These are phyloP conservation scores for Mortierella antarctica DNA, from an alignment of 192 early-diverging fungal genomes.

Conservation along the genomic window DNA sequence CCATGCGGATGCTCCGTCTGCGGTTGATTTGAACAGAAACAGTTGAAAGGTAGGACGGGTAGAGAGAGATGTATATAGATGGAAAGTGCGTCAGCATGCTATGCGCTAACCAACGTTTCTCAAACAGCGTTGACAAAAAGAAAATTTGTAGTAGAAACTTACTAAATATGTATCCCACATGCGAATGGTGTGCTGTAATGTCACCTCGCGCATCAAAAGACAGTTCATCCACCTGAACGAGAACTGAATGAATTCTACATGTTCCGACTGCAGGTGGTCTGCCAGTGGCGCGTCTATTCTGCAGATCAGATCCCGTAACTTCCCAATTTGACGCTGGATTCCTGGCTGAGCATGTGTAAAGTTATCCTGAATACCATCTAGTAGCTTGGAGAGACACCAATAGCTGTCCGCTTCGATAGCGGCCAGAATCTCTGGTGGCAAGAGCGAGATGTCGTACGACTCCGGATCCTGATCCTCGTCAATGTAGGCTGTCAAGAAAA, in stretches of 20 bases:
- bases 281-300: constrained; percentile 92
- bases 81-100: background rate
- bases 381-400: constrained; percentile 95
- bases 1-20: constrained; percentile 88
- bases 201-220: constrained; percentile 95
- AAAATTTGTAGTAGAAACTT: background rate
- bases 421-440: constrained; percentile 65
- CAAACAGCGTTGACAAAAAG: constrained; percentile 4
- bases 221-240: constrained; percentile 99
- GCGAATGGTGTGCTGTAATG: constrained; percentile 86
- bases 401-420: constrained; percentile 95
- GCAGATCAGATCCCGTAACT: constrained; percentile 90
- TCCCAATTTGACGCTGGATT: constrained; percentile 90
- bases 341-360: constrained; percentile 98
- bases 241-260: constrained; percentile 98
- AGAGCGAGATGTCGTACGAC: constrained; percentile 59
- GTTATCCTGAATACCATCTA: constrained; percentile 99
- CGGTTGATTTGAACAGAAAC: background rate
- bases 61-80: background rate
- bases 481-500: constrained; percentile 83
- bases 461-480: constrained; percentile 68
- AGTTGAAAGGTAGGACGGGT: background rate
- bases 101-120: background rate
- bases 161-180: constrained; percentile 99
- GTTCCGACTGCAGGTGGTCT: constrained; percentile 85